Conservation (phyloP, 768 basidiomycete species). For the Artomyces pyxidatus region DNA sequence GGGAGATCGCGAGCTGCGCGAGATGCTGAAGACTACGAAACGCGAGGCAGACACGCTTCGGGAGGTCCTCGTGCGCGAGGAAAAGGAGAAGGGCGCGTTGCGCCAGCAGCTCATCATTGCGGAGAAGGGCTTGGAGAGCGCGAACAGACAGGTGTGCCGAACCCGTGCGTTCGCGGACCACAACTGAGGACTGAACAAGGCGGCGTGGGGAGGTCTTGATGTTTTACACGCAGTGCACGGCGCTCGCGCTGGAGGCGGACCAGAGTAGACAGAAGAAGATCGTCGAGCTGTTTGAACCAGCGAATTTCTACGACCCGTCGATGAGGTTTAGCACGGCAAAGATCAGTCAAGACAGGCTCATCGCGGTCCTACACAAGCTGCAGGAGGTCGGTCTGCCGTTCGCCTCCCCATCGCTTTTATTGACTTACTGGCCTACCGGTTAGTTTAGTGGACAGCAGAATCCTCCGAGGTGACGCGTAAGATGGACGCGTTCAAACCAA, state of each 20-base stretch:
- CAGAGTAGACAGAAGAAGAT: slow-evolving; percentile 8
- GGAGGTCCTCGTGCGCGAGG: not conserved
- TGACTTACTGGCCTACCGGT: too few relatives aligned
- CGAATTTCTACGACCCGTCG: not conserved
- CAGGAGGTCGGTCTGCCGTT: too few relatives aligned
- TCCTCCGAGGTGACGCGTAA: not conserved
- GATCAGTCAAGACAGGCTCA: too few relatives aligned
- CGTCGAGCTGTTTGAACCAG: slow-evolving; percentile 5
- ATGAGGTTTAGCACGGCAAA: too few relatives aligned
- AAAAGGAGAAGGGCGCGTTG: not conserved
- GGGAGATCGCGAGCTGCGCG: not conserved
- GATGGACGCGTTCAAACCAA: too few relatives aligned
- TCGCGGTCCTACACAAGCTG: too few relatives aligned
- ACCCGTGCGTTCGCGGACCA: not conserved
- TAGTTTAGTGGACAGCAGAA: not conserved
- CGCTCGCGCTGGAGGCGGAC: slow-evolving; percentile 18
- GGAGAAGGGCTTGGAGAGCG: not conserved
- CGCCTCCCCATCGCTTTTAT: too few relatives aligned
- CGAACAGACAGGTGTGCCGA: not conserved
- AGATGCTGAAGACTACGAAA: not conserved
- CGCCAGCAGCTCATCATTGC: not conserved
- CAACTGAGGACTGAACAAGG: not conserved
- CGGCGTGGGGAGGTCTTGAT: slow-evolving; percentile 2
- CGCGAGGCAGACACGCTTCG: not conserved
- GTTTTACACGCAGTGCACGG: slow-evolving; percentile 16